Evolutionary conservation across 257 asterid species (phyloP), one percentile per base, ranked within the genome.

Genomic region (Lavandula angustifolia): DNA sequence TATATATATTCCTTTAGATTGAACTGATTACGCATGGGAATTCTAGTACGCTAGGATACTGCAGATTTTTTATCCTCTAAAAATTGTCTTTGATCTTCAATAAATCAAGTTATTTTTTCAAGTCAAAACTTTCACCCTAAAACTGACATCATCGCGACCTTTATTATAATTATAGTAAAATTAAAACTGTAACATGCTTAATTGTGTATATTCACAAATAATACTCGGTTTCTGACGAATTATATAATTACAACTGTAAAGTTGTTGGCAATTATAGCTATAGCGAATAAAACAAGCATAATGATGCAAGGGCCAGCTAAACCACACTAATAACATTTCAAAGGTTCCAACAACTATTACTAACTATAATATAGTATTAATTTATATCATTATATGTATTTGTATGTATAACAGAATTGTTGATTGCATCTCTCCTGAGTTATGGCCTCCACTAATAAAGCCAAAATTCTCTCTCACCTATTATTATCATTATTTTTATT

Each of bases 291-390:
- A 72, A 70, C 58, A 70, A 51, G 60, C 55, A 64, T 66, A 34
- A 66, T 59, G 72, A 66, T 50, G 64, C 14, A 59, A 41, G 17
- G 50, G 72, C 53, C 77, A 72, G 68, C 77, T 66, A 66, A 72
- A 72, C 44, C 64, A 50, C 73, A 42, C 68, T 66, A 57, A 46
- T 48, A 41, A 48, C 47, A 67, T n/a, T 50, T 38, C 61, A 13
- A 43, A 42, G 22, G 10, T 16, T 67, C 29, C 64, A 55, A 34
- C 64, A 47, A 48, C 33, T 49, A 18, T n/a, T 68, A 13, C 51
- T 12, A 12, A 68, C 37, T 40, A 22, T 22, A 22, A 22, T 22
- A 22, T 22, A 22, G 1, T 22, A 22, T 22, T 22, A 22, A 22
- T 22, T 22, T 22, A 22, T n/a, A n/a, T n/a, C n/a, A n/a, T n/a